Percentiles rank a stretch among this genome's conserved stretches.
phyloP scores from a whole-genome alignment of 2,329 filamentous ascomycete genomes.

The Aureobasidium melanogenum region DNA sequence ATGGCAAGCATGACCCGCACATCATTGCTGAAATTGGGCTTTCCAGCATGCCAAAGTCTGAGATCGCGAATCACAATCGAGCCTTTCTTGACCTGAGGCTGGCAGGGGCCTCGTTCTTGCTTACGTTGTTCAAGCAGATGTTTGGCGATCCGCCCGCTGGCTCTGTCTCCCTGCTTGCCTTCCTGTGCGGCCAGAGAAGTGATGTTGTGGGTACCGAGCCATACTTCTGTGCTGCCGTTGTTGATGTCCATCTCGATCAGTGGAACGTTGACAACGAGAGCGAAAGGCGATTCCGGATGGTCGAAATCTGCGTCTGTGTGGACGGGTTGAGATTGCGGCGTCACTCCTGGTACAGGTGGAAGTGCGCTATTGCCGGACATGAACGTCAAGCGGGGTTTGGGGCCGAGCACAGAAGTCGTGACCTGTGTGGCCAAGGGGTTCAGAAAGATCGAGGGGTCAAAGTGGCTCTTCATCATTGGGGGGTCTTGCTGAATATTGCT shows the following conservation, averaged over 20 bases:
- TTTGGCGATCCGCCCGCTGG: constrained; percentile 43
- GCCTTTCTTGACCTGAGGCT: constrained; percentile 46
- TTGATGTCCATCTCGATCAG: constrained; percentile 42
- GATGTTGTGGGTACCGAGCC: constrained; percentile 46
- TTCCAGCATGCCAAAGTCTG: constrained; percentile 55
- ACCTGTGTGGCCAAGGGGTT: constrained; percentile 50
- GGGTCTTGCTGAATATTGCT: constrained; percentile 53
- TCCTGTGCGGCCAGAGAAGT: constrained; percentile 35
- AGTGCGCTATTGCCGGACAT: constrained; percentile 51
- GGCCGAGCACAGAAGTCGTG: constrained; percentile 46
- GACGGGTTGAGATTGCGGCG: constrained; percentile 41
- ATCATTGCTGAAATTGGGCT: constrained; percentile 45
- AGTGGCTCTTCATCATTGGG: constrained; percentile 42
- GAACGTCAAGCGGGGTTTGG: constrained; percentile 48
- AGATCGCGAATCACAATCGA: constrained; percentile 51
- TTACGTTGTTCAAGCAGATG: constrained; percentile 33
- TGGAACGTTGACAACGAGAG: constrained; percentile 46
- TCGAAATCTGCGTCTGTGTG: constrained; percentile 53
- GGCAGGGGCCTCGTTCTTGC: constrained; percentile 34
- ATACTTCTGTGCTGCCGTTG: constrained; percentile 51
- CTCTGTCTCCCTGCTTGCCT: constrained; percentile 43
- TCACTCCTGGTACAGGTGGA: constrained; percentile 35
- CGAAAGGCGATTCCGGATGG: constrained; percentile 47
- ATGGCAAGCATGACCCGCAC: constrained; percentile 23
- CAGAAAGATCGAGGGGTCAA: constrained; percentile 43